Evolutionary conservation across 345 rosid genomes (phyloP), one percentile per base, ranked within the genome.

Genomic region (Zanthoxylum bungeanum): DNA sequence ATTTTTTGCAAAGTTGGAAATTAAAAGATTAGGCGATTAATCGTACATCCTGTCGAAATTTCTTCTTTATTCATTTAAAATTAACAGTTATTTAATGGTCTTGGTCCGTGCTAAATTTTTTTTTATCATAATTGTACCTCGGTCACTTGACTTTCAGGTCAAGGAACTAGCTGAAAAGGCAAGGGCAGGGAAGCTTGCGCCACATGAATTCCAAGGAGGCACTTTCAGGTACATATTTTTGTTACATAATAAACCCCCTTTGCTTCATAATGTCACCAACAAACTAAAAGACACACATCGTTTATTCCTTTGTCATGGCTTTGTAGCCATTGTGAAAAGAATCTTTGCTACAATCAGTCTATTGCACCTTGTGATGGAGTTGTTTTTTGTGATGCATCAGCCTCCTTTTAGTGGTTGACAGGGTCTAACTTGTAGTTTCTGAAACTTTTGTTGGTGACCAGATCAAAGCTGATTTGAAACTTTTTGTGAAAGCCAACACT

Each of bases 141-240:
- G 37, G 7, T 67, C 42, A 27, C 66, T 71, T 57, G 72, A 44
- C 46, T 53, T 80, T 68, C 71, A 95, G 99, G 90, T 92, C 65
- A 92, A 92, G 86, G 93, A 90, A 84, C 84, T 95, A 78, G 99
- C 98, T 33, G 92, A 89, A 81, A 95, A 87, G 78, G 98, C 99
- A 12, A 87, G 98, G 74, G 60, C 85, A 46, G 99, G 99, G 76
- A 95, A 92, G 85, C 95, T 95, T 69, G 79, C 83, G 24, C 99
- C 99, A 34, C 77, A 88, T 30, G 97, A 95, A 75, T 95, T 92
- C 79, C 99, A 88, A 82, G 99, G 98, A 81, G 99, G 99, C 81
- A 83, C 99, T 67, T 95, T 95, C 84, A 92, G 99, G 99, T 90
- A 46, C n/a, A n/a, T n/a, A n/a, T n/a, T n/a, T n/a, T n/a, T n/a